A percentile compares a stretch with the other conserved stretches of the same genome.
phyloP scores from a whole-genome alignment of 371 early-diverging fungal species.

The Nematocida major region DNA sequence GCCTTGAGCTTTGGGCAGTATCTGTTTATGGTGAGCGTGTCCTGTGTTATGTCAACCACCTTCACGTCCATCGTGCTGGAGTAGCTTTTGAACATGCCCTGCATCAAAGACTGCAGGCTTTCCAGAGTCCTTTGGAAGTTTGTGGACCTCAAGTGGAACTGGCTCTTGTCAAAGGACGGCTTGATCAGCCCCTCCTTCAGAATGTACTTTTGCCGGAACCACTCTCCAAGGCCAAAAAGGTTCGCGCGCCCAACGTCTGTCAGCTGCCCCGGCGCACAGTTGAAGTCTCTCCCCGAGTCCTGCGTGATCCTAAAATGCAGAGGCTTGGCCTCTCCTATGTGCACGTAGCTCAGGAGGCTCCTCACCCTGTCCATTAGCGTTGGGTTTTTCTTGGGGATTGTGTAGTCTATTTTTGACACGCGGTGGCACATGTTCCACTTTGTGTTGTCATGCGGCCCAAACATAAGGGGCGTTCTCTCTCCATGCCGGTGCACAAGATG shows the following conservation, averaged over 20 bases:
- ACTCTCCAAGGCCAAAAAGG: conserved; percentile 28
- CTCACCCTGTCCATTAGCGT: conserved; percentile 6
- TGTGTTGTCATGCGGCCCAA: conserved; percentile 46
- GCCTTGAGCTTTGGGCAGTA: conserved; percentile 46
- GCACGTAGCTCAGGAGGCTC: conserved; percentile 1
- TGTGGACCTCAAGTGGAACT: conserved; percentile 37
- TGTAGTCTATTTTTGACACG: conserved; percentile 36
- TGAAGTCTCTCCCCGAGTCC: conserved; percentile 30
- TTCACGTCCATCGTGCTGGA: not conserved
- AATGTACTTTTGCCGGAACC: conserved; percentile 33
- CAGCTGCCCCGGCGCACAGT: conserved; percentile 50
- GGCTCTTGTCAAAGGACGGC: conserved; percentile 11
- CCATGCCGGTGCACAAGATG: conserved; percentile 48
- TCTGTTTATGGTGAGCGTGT: conserved; percentile 22
- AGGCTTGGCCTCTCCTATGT: conserved; percentile 1
- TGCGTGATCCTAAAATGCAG: conserved; percentile 5
- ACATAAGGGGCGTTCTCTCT: conserved; percentile 46
- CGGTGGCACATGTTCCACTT: conserved; percentile 50
- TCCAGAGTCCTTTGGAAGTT: conserved; percentile 51
- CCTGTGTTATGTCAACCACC: conserved; percentile 40
- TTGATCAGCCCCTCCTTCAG: conserved; percentile 5
- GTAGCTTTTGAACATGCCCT: conserved; percentile 28
- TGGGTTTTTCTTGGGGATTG: not conserved
- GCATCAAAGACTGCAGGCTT: conserved; percentile 50
- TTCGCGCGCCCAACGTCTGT: conserved; percentile 30